phyloP scores from a whole-genome alignment of 1,139 yeast genomes.

The Debaryomyces sp. region DNA sequence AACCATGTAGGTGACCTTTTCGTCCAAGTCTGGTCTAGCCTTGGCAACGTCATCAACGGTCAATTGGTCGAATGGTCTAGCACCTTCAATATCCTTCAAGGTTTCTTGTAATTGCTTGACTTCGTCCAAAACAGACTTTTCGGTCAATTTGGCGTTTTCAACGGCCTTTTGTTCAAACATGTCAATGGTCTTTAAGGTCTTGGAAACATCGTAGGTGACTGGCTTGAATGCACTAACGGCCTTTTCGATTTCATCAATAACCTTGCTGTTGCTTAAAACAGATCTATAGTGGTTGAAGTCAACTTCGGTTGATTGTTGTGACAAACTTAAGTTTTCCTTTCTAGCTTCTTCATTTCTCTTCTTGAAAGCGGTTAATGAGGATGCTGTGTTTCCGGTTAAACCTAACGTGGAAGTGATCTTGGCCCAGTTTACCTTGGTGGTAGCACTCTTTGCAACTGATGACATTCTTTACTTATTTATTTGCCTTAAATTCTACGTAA shows the following conservation, averaged over 20 bases:
- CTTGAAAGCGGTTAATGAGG: constrained; percentile 87
- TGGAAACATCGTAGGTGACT: constrained; percentile 79
- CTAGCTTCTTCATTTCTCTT: constrained; percentile 99
- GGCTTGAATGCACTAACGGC: constrained; percentile 80
- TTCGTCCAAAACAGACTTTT: constrained; percentile 84
- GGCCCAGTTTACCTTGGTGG: constrained; percentile 94
- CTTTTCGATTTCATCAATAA: constrained; percentile 80
- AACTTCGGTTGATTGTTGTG: constrained; percentile 71
- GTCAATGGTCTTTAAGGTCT: constrained; percentile 89
- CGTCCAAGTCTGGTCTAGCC: constrained; percentile 97
- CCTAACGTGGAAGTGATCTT: constrained; percentile 87
- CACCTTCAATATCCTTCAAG: constrained; percentile 88
- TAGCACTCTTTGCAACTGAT: constrained; percentile 64
- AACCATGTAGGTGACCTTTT: constrained; percentile 93
- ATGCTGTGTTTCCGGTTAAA: constrained; percentile 88
- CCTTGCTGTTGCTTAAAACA: constrained; percentile 76
- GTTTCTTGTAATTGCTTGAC: constrained; percentile 84
- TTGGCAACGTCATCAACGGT: constrained; percentile 92
- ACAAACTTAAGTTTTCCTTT: constrained; percentile 70
- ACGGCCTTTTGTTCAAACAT: constrained; percentile 94
- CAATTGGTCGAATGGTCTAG: constrained; percentile 97
- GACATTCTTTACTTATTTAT: constrained; percentile 30
- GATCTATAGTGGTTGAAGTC: constrained; percentile 83
- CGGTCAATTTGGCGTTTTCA: constrained; percentile 94
- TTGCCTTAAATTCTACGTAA: background rate